phyloP scores from a whole-genome alignment of 2,329 filamentous ascomycete genomes.

The Talaromyces sp. region DNA sequence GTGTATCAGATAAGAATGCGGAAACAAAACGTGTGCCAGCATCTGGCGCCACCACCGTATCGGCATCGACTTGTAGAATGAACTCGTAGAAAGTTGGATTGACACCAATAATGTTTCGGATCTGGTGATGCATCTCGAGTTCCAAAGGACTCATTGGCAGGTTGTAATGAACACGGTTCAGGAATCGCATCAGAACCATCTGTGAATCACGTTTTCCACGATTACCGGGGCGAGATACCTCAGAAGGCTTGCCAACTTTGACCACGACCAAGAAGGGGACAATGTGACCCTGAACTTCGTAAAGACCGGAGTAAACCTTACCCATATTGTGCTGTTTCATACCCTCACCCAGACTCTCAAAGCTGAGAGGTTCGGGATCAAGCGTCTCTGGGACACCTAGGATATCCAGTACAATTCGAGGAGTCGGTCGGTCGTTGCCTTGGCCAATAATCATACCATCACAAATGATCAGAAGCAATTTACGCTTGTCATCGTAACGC shows the following conservation, averaged over 20 bases:
- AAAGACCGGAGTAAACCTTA: conserved; percentile 96
- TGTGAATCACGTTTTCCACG: conserved; percentile 99
- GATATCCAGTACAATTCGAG: conserved; percentile 97
- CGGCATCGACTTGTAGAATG: conserved; percentile 93
- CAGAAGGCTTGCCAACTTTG: conserved; percentile 87
- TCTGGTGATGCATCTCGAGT: conserved; percentile 97
- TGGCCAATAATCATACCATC: conserved; percentile 96
- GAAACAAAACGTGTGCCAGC: conserved; percentile 91
- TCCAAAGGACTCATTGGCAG: conserved; percentile 93
- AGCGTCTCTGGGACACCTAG: conserved; percentile 90
- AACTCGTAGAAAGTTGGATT: conserved; percentile 99
- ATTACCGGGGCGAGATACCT: conserved; percentile 79
- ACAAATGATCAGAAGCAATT: conserved; percentile 93
- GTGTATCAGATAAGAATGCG: conserved; percentile 86
- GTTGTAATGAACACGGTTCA: conserved; percentile 98
- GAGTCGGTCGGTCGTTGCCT: conserved; percentile 94
- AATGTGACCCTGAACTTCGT: conserved; percentile 97
- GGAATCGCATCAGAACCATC: conserved; percentile 97
- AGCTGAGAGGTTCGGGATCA: conserved; percentile 93
- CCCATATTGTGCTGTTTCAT: conserved; percentile 99
- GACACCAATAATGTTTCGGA: conserved; percentile 97
- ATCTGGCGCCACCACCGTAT: conserved; percentile 89
- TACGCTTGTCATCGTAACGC: conserved; percentile 94
- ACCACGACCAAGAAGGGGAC: conserved; percentile 96
- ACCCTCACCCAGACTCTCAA: conserved; percentile 93